These are phyloP conservation scores for Jackrogersella multiformis DNA, from an alignment of 495 filamentous ascomycete genomes.

Conservation along the genomic window DNA sequence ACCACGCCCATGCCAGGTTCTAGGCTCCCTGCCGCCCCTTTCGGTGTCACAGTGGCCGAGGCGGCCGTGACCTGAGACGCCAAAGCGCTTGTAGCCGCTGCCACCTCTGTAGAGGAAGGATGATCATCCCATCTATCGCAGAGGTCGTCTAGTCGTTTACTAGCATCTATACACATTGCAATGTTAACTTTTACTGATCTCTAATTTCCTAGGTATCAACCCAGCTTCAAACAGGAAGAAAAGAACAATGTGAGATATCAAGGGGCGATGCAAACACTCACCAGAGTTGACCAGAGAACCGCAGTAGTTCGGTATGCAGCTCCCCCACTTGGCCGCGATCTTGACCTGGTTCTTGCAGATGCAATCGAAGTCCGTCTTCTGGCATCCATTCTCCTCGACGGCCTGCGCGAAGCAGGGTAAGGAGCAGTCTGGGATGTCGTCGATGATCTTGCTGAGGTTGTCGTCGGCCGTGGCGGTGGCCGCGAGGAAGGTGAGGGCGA, in stretches of 20 bases:
- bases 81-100: slow-evolving; percentile 5
- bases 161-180: not conserved
- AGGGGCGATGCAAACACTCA: not conserved
- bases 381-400: not conserved
- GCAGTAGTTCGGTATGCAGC: not conserved
- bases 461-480: slow-evolving; percentile 8
- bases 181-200: not conserved
- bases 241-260: too few species aligned
- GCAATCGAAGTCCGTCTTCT: slow-evolving; percentile 10
- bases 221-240: too few species aligned
- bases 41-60: not conserved
- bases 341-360: slow-evolving; percentile 2
- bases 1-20: slow-evolving; percentile 9
- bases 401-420: not conserved
- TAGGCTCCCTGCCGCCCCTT: not conserved
- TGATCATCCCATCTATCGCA: slow-evolving; percentile 9
- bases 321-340: not conserved
- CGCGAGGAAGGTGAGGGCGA: slow-evolving; percentile 7
- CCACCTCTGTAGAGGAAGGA: slow-evolving; percentile 1
- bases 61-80: slow-evolving; percentile 1
- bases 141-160: not conserved
- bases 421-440: slow-evolving; percentile 5
- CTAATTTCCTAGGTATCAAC: too few species aligned
- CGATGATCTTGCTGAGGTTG: slow-evolving; percentile 5
- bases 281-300: not conserved